Base-by-base conservation (phyloP, 116 monocot genomes). In the Iris pallida region DNA sequence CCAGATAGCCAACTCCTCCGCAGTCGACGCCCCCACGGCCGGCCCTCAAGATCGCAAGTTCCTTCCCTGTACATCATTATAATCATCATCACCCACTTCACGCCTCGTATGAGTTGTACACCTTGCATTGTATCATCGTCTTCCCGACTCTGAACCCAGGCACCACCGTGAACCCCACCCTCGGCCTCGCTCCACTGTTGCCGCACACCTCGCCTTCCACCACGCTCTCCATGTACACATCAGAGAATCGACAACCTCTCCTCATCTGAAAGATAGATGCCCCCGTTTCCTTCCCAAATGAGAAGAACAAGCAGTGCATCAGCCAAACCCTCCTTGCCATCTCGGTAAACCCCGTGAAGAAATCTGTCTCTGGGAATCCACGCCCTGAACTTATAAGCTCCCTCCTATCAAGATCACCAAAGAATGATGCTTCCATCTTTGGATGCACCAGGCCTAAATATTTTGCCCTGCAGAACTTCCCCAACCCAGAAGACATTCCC, bases 181-280 rank as follows among this genome's bases (percentile, higher is more conserved):
- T 56, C 11, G 68, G 61, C 48, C 42, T 0, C 53, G 45, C 5
- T 13, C 41, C 59, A 8, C 9, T 42, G n/a, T 10, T 65, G 12
- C 54, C 65, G 8, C 44, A 65, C 10, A 20, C 74, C 17, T 17
- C 73, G 0, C 63, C 71, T 11, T 53, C 80, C 52, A 91, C 88
- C 6, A 87, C 77, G 63, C 78, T 88, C 77, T 88, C 83, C 94
- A 95, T 90, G 53, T 72, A 88, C 52, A 83, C 85, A 70, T 83
- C 88, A 7, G 94, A 88, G 73, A 85, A 95, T 40, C 88, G 55
- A 59, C 59, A 53, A 7, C 90, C 94, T 3, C 57, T 49, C 53
- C 57, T 15, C 13, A 61, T 82, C 64, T 86, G 85, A 62, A 95
- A 95, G 42, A 90, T 68, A 16, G 70, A 47, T 12, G 68, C 79